Evolutionary conservation across 495 filamentous ascomycete genomes (phyloP).

Genomic region (Melanomma pulvis-pyrius): DNA sequence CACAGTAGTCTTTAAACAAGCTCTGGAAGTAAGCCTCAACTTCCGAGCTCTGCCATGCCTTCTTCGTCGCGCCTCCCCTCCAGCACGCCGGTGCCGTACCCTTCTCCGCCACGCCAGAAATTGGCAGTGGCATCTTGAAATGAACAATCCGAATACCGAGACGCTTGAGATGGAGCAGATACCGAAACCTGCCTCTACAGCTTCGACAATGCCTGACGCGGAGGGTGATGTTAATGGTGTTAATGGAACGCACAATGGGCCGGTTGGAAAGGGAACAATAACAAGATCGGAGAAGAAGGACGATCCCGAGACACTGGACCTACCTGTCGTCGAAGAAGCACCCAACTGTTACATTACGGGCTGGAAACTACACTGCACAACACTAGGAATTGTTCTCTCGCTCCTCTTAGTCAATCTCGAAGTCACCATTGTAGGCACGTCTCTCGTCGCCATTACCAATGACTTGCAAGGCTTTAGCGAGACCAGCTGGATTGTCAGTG

Average conservation of each 20-base stretch:
- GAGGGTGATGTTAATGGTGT: not conserved
- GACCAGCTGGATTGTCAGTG: conserved; percentile 60
- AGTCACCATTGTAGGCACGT: conserved; percentile 65
- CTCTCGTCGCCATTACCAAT: conserved; percentile 61
- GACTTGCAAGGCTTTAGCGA: conserved; percentile 57
- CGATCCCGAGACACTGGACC: no score
- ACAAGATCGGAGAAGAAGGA: no score
- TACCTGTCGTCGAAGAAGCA: not conserved
- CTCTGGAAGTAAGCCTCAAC: no score
- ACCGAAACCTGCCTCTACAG: not conserved
- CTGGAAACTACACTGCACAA: conserved; percentile 51
- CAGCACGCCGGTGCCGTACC: not conserved
- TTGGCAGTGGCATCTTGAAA: no score
- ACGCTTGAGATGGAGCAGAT: not conserved
- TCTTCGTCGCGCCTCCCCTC: not conserved
- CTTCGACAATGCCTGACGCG: not conserved
- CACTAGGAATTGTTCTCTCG: conserved; percentile 52
- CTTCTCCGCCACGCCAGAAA: no score
- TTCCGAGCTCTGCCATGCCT: not conserved
- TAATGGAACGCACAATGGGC: no score
- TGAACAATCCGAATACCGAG: not conserved
- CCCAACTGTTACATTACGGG: conserved; percentile 40
- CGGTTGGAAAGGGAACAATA: no score
- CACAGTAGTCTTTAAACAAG: no score
- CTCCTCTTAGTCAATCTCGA: conserved; percentile 65